phyloP scores from a whole-genome alignment of 2,329 filamentous ascomycete genomes.

The Canariomyces notabilis region DNA sequence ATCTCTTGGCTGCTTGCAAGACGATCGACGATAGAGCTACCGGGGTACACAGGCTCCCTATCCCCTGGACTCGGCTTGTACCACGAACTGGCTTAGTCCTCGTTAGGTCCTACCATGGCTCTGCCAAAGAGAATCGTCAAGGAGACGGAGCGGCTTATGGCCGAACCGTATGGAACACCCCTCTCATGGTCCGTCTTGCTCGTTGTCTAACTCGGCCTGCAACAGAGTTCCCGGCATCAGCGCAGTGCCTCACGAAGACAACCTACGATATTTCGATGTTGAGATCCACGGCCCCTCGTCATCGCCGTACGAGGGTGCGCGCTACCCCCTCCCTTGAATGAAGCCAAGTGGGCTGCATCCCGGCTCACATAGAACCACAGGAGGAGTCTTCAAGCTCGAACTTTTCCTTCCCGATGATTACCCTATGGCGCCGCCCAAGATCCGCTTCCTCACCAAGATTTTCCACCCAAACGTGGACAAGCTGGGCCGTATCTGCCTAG shows the following conservation, averaged over 20 bases:
- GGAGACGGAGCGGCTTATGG: constrained; percentile 95
- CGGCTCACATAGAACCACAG: constrained; percentile 31
- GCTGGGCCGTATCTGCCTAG: constrained; percentile 91
- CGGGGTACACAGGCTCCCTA: background rate
- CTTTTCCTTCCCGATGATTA: constrained; percentile 98
- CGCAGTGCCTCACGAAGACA: constrained; percentile 92
- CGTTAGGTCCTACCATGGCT: constrained; percentile 47
- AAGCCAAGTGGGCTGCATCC: background rate
- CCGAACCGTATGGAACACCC: constrained; percentile 79
- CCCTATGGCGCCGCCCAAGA: constrained; percentile 97
- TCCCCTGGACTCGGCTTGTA: background rate
- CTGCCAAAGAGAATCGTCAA: constrained; percentile 97
- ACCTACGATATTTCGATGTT: constrained; percentile 96
- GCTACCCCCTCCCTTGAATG: constrained; percentile 3
- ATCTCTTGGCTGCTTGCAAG: background rate
- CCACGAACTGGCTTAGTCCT: background rate
- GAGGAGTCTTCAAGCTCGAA: constrained; percentile 91
- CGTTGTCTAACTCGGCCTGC: constrained; percentile 4
- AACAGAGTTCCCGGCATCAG: constrained; percentile 89
- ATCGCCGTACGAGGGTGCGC: constrained; percentile 87
- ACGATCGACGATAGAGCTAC: background rate
- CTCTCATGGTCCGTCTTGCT: background rate
- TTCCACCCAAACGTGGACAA: constrained; percentile 99
- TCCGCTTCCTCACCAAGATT: constrained; percentile 97
- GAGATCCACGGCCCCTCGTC: constrained; percentile 88